Evolutionary conservation across 2,329 filamentous ascomycete genomes (phyloP).

Genomic region (Neonectria faginata): DNA sequence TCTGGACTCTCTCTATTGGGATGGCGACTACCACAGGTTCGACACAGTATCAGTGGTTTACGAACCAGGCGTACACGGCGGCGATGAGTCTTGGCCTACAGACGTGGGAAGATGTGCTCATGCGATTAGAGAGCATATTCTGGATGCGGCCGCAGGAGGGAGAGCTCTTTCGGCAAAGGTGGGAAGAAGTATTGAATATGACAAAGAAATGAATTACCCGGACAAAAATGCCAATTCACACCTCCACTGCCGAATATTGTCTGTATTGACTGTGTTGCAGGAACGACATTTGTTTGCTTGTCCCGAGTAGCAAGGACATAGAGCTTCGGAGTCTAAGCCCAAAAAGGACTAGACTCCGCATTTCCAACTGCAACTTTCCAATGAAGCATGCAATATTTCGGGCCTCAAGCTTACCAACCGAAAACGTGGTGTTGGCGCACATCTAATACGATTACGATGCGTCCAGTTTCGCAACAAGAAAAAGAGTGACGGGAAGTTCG

Average conservation of each 20-base stretch:
- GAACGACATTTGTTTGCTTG: too few species aligned
- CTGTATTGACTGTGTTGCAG: background rate
- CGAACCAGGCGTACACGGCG: constrained; percentile 35
- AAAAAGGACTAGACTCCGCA: constrained; percentile 49
- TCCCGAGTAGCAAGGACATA: background rate
- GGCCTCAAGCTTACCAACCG: background rate
- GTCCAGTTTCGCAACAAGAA: background rate
- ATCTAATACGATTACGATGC: constrained; percentile 8
- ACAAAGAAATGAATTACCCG: background rate
- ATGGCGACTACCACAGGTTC: constrained; percentile 51
- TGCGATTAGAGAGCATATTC: constrained; percentile 28
- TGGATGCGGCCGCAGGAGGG: constrained; percentile 36
- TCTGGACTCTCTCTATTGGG: constrained; percentile 59
- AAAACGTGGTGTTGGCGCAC: constrained; percentile 5
- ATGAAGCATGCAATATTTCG: background rate
- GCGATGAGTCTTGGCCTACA: constrained; percentile 20
- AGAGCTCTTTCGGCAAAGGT: constrained; percentile 29
- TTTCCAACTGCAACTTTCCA: background rate
- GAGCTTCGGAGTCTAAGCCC: constrained; percentile 14
- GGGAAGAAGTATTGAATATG: constrained; percentile 30
- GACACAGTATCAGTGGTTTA: constrained; percentile 47
- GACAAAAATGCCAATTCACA: background rate
- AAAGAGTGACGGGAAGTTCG: constrained; percentile 31
- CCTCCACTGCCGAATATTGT: constrained; percentile 4
- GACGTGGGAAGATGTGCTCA: constrained; percentile 36